Evolutionary conservation across 108 stramenopile species (phyloP).

Genomic region (Skeletonema tropicum): DNA sequence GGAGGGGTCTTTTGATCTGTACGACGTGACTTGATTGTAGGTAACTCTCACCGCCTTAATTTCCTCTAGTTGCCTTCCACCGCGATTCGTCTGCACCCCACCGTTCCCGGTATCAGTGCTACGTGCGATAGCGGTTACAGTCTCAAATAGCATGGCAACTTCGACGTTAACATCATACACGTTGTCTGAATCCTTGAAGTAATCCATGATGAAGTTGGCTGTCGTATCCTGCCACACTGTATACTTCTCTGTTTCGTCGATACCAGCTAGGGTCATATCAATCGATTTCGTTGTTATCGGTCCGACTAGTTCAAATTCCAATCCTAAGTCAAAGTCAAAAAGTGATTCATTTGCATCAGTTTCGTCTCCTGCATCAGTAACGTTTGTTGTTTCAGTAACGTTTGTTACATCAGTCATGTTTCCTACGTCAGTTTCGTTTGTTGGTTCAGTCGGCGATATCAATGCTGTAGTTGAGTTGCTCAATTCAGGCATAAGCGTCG

Average conservation of each 20-base stretch:
- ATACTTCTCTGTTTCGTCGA: background rate
- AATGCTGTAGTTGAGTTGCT: background rate
- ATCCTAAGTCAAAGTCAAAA: background rate
- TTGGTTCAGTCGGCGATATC: no score
- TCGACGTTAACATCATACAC: background rate
- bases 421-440: no score
- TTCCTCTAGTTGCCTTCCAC: background rate
- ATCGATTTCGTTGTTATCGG: background rate
- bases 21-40: slow-evolving; percentile 29
- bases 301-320: background rate
- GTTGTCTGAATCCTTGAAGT: background rate
- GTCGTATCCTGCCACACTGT: background rate
- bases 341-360: no score
- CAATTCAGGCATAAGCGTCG: background rate
- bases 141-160: background rate
- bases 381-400: no score
- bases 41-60: background rate
- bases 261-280: background rate
- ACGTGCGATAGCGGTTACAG: background rate
- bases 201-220: slow-evolving; percentile 2
- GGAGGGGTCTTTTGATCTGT: background rate
- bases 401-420: no score
- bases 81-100: background rate
- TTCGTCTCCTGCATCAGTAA: no score
- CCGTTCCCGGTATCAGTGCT: background rate